Base-by-base conservation (phyloP, 2,329 filamentous ascomycete species). In the Fusarium verticillioides region DNA sequence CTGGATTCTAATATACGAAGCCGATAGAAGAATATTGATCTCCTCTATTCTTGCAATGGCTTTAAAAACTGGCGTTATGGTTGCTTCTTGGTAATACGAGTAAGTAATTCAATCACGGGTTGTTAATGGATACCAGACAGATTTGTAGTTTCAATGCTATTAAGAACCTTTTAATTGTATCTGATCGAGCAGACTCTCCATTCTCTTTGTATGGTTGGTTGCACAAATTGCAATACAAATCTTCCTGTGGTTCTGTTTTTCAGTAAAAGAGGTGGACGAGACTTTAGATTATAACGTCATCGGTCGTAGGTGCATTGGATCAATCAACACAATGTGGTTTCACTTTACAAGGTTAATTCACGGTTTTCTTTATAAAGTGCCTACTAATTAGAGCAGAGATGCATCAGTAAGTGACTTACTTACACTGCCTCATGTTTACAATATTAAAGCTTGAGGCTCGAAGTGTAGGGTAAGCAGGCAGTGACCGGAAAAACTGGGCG, bases 1-100 rank as follows among this genome's bases (percentile, higher is more conserved):
- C 52, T 81, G 59, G 78, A 78, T 56, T 74, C 76, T 10, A 75
- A 75, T 42, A 53, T 74, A 5, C 60, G 66, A 6, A 64, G 23
- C 63, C 54, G 65, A 46, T 50, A 58, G 34, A 39, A 28, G 34
- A 23, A 54, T 9, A 54, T 50, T 18, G 12, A 13, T 36, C 11
- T 36, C n/a, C 15, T 12, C 26, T 49, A 37, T 28, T 50, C 23
- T 37, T 36, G 7, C 5, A 28, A n/a, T 28, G 30, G 9, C n/a
- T 26, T 58, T 19, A 36, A 58, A 8, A 61, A 40, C 56, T 46
- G 67, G 74, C 59, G 64, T 61, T 70, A 39, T 59, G 56, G 57
- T 53, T 63, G 13, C 52, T 60, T 30, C 63, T 58, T 60, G 39
- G 44, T 57, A 42, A 46, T 12, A 23, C 19, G 26, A 30, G 21